Percentiles rank a stretch among this genome's conserved stretches.
Evolutionary conservation across 306 rosid genomes (phyloP).

Genomic region (Styphnolobium japonicum): DNA sequence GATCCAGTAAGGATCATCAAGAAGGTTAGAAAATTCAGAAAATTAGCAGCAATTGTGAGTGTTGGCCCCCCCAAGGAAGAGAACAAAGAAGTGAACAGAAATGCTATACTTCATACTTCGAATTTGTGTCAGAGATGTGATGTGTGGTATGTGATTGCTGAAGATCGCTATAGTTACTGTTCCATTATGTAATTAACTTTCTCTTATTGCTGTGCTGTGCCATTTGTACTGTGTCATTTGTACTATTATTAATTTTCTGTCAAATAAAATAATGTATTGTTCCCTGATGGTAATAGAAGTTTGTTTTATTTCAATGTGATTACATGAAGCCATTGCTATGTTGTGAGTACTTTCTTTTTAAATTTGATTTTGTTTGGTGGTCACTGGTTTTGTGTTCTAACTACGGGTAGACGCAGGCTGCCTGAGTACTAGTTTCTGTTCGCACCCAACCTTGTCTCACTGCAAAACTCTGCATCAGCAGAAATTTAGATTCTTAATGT

Average conservation of each 20-base stretch:
- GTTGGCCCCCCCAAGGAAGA: slow-evolving; percentile 46
- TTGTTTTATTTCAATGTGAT: background rate
- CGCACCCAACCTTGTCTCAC: background rate
- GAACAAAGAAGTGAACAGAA: slow-evolving; percentile 26
- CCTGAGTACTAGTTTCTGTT: background rate
- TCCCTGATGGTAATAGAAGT: background rate
- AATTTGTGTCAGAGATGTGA: slow-evolving; percentile 46
- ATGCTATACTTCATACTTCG: background rate
- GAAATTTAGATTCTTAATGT: no score
- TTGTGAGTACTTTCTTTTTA: background rate
- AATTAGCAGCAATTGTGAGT: slow-evolving; percentile 43
- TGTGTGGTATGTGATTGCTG: slow-evolving; percentile 49
- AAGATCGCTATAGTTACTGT: slow-evolving; percentile 40
- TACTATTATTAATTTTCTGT: background rate
- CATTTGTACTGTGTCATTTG: background rate
- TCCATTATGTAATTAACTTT: slow-evolving; percentile 37
- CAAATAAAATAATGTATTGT: background rate
- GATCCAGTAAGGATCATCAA: slow-evolving; percentile 57
- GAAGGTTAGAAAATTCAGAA: slow-evolving; percentile 53
- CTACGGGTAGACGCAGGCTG: background rate
- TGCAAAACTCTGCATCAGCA: background rate
- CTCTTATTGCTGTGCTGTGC: background rate
- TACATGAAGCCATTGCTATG: background rate
- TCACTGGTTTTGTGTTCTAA: background rate
- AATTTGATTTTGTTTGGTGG: background rate